These are phyloP conservation scores for Sugiyamaella qingdaonensis DNA, from an alignment of 805 yeast genomes.

Conservation along the genomic window DNA sequence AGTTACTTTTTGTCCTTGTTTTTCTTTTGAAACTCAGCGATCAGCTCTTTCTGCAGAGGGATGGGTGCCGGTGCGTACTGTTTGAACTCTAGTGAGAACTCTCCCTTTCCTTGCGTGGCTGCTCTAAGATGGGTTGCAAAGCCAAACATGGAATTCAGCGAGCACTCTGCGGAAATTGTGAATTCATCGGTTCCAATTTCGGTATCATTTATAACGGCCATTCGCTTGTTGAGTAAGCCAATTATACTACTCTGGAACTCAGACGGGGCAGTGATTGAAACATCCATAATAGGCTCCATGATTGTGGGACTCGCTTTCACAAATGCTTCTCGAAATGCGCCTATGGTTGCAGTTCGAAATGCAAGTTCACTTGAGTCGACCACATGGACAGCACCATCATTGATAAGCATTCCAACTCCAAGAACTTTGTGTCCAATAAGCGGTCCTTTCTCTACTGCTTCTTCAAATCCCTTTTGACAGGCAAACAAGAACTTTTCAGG, in stretches of 20 bases:
- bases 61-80: slow-evolving; percentile 88
- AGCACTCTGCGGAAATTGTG: slow-evolving; percentile 88
- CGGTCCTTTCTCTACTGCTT: slow-evolving; percentile 93
- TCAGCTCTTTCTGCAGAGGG: slow-evolving; percentile 83
- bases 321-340: slow-evolving; percentile 91
- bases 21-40: slow-evolving; percentile 74
- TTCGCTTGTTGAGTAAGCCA: slow-evolving; percentile 84
- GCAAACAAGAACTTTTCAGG: slow-evolving; percentile 92
- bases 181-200: slow-evolving; percentile 94
- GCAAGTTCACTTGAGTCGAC: slow-evolving; percentile 97
- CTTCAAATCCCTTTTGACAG: slow-evolving; percentile 93
- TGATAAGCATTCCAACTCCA: slow-evolving; percentile 87
- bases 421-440: slow-evolving; percentile 89
- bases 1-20: slow-evolving; percentile 36
- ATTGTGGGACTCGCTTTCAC: slow-evolving; percentile 78
- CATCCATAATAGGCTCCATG: slow-evolving; percentile 94
- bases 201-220: slow-evolving; percentile 90
- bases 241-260: slow-evolving; percentile 95
- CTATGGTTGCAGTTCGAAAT: slow-evolving; percentile 85
- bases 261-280: slow-evolving; percentile 86
- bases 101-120: slow-evolving; percentile 98
- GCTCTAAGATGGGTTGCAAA: slow-evolving; percentile 95
- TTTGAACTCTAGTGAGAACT: slow-evolving; percentile 90
- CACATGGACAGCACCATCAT: slow-evolving; percentile 96
- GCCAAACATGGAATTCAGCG: slow-evolving; percentile 95